These are phyloP conservation scores for Pichia membranifaciens DNA, from an alignment of 805 yeast genomes.

Conservation along the genomic window DNA sequence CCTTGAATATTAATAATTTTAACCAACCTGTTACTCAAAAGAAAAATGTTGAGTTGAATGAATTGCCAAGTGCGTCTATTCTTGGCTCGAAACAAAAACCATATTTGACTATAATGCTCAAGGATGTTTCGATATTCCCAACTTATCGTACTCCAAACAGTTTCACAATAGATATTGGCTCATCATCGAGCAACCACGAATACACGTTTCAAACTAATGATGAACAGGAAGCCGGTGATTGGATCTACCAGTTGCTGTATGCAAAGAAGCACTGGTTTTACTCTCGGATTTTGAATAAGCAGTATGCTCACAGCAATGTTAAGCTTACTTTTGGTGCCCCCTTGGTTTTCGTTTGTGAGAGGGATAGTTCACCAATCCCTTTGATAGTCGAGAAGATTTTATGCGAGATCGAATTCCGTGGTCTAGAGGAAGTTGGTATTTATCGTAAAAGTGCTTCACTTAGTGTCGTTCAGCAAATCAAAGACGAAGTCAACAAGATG, in stretches of 20 bases:
- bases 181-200: slow-evolving; percentile 29
- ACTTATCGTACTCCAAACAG: slow-evolving; percentile 44
- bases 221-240: slow-evolving; percentile 60
- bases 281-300: slow-evolving; percentile 33
- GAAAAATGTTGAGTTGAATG: slow-evolving; percentile 40
- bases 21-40: slow-evolving; percentile 16
- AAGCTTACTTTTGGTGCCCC: slow-evolving; percentile 81
- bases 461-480: slow-evolving; percentile 39
- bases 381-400: slow-evolving; percentile 58
- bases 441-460: slow-evolving; percentile 64
- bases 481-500: slow-evolving; percentile 37
- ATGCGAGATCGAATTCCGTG: slow-evolving; percentile 76
- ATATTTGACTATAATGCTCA: slow-evolving; percentile 39
- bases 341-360: slow-evolving; percentile 61
- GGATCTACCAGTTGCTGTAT: slow-evolving; percentile 53
- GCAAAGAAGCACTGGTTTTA: slow-evolving; percentile 52
- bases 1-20: slow-evolving; percentile 40
- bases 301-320: slow-evolving; percentile 11
- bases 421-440: slow-evolving; percentile 84
- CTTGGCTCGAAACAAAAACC: slow-evolving; percentile 43
- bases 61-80: slow-evolving; percentile 51
- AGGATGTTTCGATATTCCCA: slow-evolving; percentile 43
- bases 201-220: slow-evolving; percentile 60
- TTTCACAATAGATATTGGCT: slow-evolving; percentile 39
- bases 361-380: slow-evolving; percentile 64